Base-by-base conservation (phyloP, 768 basidiomycete genomes). In the Boletus sp. region DNA sequence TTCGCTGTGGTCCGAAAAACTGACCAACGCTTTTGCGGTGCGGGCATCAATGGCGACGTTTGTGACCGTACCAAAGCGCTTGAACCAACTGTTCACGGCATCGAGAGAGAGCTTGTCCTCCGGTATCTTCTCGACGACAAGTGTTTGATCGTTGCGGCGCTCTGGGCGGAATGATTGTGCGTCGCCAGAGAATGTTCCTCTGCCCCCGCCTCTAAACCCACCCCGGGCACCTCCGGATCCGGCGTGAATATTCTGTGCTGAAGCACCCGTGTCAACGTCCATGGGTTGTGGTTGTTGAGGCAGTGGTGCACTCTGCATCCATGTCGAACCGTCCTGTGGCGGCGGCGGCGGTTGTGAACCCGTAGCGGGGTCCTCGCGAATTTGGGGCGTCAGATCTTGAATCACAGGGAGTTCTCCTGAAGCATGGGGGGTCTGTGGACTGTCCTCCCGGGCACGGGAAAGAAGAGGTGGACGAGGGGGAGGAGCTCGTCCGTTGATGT, bases 111-210 rank as follows among this genome's bases (percentile, higher is more conserved):
- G 79, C 59, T 88, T 85, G 57, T 91, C 87, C 47, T 85, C 81
- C 0, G 95, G 95, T 53, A 98, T 95, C 74, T 94, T 94, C 72
- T 97, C 93, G 34, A 98, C 88, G 14, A 97, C 92, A 21, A 98
- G 78, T 0, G 90, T 93, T 72, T 86, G 89, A 70, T 86, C 84
- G 55, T 80, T 82, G 53, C 85, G 77, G 58, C 81, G 80, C 58
- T 84, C 83, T 27, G 83, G 83, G 10, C 82, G 82, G 75, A 87
- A 87, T 52, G 76, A 82, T 54, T 83, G 82, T 7, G 78, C 82
- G 30, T 87, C 87, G 7, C 81, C 83, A 45, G 77, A 72, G 61
- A 88, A 89, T n/a, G 76, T 78, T 29, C 85, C 83, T 29, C 74
- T 73, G 5, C 80, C 78, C 7, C 74, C 74, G 1, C 80, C 79